A percentile compares a stretch with the other conserved stretches of the same genome.
These are phyloP conservation scores for Penicillium herquei DNA, from an alignment of 495 filamentous ascomycete species.

Conservation along the genomic window DNA sequence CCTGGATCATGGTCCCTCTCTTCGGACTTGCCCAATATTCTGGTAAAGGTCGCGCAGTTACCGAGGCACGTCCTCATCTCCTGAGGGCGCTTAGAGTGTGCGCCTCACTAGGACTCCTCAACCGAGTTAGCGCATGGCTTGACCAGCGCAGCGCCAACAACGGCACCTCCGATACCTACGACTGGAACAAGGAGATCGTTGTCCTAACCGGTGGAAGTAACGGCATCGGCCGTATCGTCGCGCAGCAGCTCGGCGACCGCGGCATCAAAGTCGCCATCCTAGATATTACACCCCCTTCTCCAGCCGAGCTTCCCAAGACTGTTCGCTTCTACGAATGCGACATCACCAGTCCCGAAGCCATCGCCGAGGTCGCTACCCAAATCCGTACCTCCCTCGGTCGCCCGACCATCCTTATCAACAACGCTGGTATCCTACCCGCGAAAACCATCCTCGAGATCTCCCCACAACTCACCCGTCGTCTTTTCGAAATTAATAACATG, in stretches of 20 bases:
- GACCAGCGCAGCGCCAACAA: constrained; percentile 59
- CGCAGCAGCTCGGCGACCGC: constrained; percentile 55
- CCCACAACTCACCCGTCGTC: constrained; percentile 56
- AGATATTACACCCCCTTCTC: constrained; percentile 62
- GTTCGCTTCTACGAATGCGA: constrained; percentile 65
- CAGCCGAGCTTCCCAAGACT: constrained; percentile 53
- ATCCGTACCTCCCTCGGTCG: constrained; percentile 57
- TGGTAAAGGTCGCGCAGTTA: constrained; percentile 50
- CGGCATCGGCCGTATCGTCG: constrained; percentile 65
- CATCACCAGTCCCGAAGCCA: constrained; percentile 51
- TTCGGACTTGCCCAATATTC: constrained; percentile 59
- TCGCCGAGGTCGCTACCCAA: constrained; percentile 44
- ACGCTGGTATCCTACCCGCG: constrained; percentile 65
- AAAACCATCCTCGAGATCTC: constrained; percentile 57
- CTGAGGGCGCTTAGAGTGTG: constrained; percentile 26
- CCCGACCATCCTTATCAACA: constrained; percentile 74
- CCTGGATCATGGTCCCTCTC: constrained; percentile 55
- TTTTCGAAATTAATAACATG: constrained; percentile 71
- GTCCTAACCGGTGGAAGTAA: constrained; percentile 69
- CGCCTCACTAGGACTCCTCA: constrained; percentile 43
- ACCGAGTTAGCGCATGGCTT: constrained; percentile 48
- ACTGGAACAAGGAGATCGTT: constrained; percentile 69
- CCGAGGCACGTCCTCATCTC: constrained; percentile 43
- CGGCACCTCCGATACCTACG: constrained; percentile 56
- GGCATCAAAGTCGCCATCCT: constrained; percentile 64